Percentiles rank a stretch among this genome's conserved stretches.
These are phyloP conservation scores for Starmerella lactis-condensi DNA, from an alignment of 805 yeast genomes.

Conservation along the genomic window DNA sequence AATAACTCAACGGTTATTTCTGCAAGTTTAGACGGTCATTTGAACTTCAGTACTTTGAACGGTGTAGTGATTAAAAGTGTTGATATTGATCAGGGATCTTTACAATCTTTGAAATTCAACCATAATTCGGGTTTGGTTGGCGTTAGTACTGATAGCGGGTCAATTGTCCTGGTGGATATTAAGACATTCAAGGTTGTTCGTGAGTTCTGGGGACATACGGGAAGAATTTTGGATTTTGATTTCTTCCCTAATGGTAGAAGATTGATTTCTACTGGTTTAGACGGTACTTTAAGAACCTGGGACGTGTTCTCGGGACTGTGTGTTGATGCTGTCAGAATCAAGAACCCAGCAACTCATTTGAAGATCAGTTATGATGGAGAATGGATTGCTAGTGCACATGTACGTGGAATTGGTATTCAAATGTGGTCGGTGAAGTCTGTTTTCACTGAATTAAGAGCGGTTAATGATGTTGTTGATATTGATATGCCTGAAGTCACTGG, in stretches of 20 bases:
- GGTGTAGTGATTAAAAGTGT: conserved; percentile 34
- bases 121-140: conserved; percentile 71
- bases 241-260: conserved; percentile 93
- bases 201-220: conserved; percentile 73
- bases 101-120: conserved; percentile 61
- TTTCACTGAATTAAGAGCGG: conserved; percentile 34
- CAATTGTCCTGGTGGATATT: conserved; percentile 66
- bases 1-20: conserved; percentile 79
- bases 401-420: conserved; percentile 70
- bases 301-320: conserved; percentile 94
- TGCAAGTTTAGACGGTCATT: conserved; percentile 71
- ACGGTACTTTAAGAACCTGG: conserved; percentile 85
- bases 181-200: conserved; percentile 69
- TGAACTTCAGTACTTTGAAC: conserved; percentile 73
- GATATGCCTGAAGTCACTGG: conserved; percentile 63
- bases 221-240: conserved; percentile 71
- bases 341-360: conserved; percentile 62
- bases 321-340: conserved; percentile 71
- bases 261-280: conserved; percentile 69
- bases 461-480: conserved; percentile 21
- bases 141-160: conserved; percentile 66
- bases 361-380: conserved; percentile 78
- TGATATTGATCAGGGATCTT: conserved; percentile 46
- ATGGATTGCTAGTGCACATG: conserved; percentile 80
- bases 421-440: conserved; percentile 87